phyloP scores from a whole-genome alignment of 2,329 filamentous ascomycete species.

The Zymoseptoria ardabiliae region DNA sequence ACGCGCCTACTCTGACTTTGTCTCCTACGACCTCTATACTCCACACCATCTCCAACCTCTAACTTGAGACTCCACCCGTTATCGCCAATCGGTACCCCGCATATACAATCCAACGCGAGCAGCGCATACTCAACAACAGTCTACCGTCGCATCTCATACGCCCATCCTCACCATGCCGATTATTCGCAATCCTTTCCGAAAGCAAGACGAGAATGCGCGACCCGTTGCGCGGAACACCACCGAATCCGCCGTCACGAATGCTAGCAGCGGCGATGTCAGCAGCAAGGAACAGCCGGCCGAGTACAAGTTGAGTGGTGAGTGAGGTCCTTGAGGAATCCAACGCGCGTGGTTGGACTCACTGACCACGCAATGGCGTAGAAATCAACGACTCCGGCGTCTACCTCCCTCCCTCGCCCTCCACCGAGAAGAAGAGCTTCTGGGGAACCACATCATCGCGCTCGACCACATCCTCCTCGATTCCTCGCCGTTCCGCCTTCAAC shows the following conservation, averaged over 20 bases:
- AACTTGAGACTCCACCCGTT: too few relatives aligned
- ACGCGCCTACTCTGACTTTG: background rate
- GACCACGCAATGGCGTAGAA: constrained; percentile 48
- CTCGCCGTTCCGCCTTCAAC: constrained; percentile 55
- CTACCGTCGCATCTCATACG: constrained; percentile 29
- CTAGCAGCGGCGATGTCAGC: background rate
- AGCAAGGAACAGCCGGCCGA: constrained; percentile 34
- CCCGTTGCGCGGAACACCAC: constrained; percentile 1
- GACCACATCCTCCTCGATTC: constrained; percentile 45
- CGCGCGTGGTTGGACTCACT: background rate
- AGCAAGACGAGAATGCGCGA: constrained; percentile 31
- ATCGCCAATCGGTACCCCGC: background rate
- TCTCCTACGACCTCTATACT: background rate
- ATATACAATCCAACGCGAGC: background rate
- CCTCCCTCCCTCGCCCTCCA: constrained; percentile 85
- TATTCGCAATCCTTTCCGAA: constrained; percentile 34
- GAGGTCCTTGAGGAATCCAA: background rate
- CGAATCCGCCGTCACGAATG: background rate
- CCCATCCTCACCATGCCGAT: constrained; percentile 38
- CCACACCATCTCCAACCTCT: background rate
- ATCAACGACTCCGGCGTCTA: constrained; percentile 95
- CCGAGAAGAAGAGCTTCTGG: constrained; percentile 75
- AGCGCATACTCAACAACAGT: background rate
- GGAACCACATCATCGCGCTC: constrained; percentile 43
- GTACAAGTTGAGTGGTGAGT: constrained; percentile 47